Base-by-base conservation (phyloP, 345 rosid species). In the Gossypium anomalum region DNA sequence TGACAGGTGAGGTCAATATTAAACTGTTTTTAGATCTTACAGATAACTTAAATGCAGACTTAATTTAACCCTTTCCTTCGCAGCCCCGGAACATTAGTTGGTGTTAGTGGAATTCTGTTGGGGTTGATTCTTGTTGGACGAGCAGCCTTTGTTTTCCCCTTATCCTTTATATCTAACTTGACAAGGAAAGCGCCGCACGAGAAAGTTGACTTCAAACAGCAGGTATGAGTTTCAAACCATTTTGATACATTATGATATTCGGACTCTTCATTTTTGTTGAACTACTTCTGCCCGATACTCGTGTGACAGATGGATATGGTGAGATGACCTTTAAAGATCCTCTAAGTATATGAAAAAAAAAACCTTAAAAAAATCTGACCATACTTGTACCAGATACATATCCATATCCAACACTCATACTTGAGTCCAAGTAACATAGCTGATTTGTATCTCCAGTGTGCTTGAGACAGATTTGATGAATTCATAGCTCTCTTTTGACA, bases 81-180 rank as follows among this genome's bases (percentile, higher is more conserved):
- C 89, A 94, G 98, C 84, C 97, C 95, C 66, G 89, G 86, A 56
- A 87, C 83, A 72, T 94, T 95, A 49, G 72, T 87, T 55, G 88
- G 88, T n/a, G 87, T 89, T 71, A 94, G 97, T 73, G 83, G 95
- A 59, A 84, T 91, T 78, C 89, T 92, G 41, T 73, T 94, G 77
- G 97, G 89, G 47, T 85, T 94, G 77, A 83, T 94, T 73, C 81
- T 92, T 57, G 70, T 94, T 6, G 97, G 98, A 65, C 87, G 98
- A 47, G 97, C 97, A 17, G 97, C 98, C 22, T 94, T 91, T 23
- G 88, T 94, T 71, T 91, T 94, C 79, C 97, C 92, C 13, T 76
- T 94, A 44, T 94, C 95, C 57, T 86, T 94, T 77, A 29, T 94
- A 70, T 92, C 98, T 59, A 94, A 94, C 88, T 82, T 91, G 81